These are phyloP conservation scores for Rutstroemia sp. DNA, from an alignment of 2,329 filamentous ascomycete species.

Conservation along the genomic window DNA sequence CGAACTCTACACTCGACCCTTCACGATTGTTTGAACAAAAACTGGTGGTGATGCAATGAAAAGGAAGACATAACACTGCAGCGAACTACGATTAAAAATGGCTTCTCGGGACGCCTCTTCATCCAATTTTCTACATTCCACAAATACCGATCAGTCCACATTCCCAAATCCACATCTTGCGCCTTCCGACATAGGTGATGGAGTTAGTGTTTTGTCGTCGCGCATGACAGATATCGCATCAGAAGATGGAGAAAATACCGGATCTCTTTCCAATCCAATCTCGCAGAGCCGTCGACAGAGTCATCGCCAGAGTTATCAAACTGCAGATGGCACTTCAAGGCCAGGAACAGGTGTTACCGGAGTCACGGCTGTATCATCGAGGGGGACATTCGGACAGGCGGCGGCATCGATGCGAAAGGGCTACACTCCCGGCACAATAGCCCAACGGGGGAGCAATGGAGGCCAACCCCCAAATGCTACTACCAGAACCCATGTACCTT, in stretches of 20 bases:
- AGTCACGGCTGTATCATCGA: constrained; percentile 36
- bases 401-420: constrained; percentile 48
- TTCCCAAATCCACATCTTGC: constrained; percentile 17
- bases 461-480: constrained; percentile 58
- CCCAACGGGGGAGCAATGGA: constrained; percentile 30
- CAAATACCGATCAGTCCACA: constrained; percentile 13
- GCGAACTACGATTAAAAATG: constrained; percentile 12
- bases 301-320: constrained; percentile 21
- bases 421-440: constrained; percentile 7
- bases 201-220: constrained; percentile 44
- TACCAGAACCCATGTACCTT: constrained; percentile 82
- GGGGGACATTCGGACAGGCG: constrained; percentile 40
- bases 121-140: constrained; percentile 9
- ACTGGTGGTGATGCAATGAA: neutral
- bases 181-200: constrained; percentile 30
- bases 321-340: constrained; percentile 39
- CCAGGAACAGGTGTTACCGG: constrained; percentile 48
- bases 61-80: neutral
- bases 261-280: constrained; percentile 30
- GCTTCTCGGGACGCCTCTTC: constrained; percentile 19
- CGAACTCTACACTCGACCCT: neutral
- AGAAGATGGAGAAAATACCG: constrained; percentile 37
- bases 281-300: constrained; percentile 31
- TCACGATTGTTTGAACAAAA: neutral
- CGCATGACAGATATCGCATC: constrained; percentile 48